Base-by-base conservation (phyloP, 148 eudicot genomes). In the Dysphania ambrosioides region DNA sequence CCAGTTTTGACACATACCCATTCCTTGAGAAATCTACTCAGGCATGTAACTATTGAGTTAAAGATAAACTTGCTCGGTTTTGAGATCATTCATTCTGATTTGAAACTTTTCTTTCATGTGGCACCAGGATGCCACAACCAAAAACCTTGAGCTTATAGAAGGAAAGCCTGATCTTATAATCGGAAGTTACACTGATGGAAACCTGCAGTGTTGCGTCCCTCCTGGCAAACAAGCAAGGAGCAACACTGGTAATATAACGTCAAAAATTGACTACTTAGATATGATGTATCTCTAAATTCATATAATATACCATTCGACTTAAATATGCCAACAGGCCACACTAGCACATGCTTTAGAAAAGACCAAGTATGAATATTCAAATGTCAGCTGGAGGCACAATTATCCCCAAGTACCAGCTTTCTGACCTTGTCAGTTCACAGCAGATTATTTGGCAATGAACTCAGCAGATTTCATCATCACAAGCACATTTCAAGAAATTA, bases 321-420 rank as follows among this genome's bases (percentile, higher is more conserved):
- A 68, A 47, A 47, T 8, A n/a, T 36, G 7, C 8, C 8, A 47
- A 77, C 6, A 94, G 98, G 98, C 87, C 36, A 94, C 98, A 5
- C 88, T 94, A 82, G 98, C 98, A 51, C 98, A 94, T 81, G 98
- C 98, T 74, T 81, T 94, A 27, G 97, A 94, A 86, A 94, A 94
- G 86, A 91, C 98, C 2, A 94, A 94, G 82, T 94, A 94, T 29
- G 98, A 91, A 81, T 92, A 94, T 86, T 94, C 98, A 42, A 96
- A 94, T 84, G 78, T 94, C 47, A 86, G 79, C 81, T 94, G 93
- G 97, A 91, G 85, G 78, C 91, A 88, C 51, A 82, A 91, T 40
- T 97, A 94, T 67, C 64, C n/a, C 89, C 32, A 94, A 90, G 78
- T 94, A 94, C 74, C 96, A 94, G 75, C 92, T 94, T 77, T 90